Percentiles rank a stretch among this genome's conserved stretches.
These are phyloP conservation scores for Closterium sp. DNA, from an alignment of 139 green algal genomes.

Conservation along the genomic window DNA sequence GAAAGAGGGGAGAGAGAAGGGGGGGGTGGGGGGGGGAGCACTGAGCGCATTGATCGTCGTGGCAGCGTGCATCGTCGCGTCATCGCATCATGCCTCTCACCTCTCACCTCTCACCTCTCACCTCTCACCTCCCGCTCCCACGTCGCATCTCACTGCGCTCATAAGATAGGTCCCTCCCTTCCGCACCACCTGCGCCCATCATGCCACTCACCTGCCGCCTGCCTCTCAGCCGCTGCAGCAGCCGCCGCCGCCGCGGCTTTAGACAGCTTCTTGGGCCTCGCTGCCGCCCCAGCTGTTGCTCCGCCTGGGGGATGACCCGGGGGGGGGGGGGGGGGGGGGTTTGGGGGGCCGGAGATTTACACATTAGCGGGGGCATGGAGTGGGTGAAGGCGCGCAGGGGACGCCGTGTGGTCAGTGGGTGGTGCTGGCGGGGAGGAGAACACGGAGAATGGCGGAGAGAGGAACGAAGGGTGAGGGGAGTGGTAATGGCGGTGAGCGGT, in stretches of 20 bases:
- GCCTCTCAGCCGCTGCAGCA: not conserved
- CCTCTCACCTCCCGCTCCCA: too few relatives aligned
- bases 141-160: not conserved
- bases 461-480: too few relatives aligned
- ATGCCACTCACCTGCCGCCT: not conserved
- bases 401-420: not conserved
- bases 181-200: not conserved
- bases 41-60: not conserved
- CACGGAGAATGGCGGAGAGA: too few relatives aligned
- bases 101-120: too few relatives aligned
- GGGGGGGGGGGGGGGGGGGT: too few relatives aligned
- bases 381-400: not conserved
- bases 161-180: too few relatives aligned
- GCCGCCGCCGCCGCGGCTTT: not conserved
- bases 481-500: too few relatives aligned
- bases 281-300: not conserved
- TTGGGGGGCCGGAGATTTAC: too few relatives aligned
- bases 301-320: too few relatives aligned
- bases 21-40: too few relatives aligned
- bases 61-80: not conserved
- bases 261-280: not conserved
- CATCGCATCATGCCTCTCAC: too few relatives aligned
- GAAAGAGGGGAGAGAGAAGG: not conserved
- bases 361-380: not conserved
- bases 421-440: too few relatives aligned